phyloP scores from a whole-genome alignment of 768 basidiomycete species.

The Chalciporus sphaerocephalus region DNA sequence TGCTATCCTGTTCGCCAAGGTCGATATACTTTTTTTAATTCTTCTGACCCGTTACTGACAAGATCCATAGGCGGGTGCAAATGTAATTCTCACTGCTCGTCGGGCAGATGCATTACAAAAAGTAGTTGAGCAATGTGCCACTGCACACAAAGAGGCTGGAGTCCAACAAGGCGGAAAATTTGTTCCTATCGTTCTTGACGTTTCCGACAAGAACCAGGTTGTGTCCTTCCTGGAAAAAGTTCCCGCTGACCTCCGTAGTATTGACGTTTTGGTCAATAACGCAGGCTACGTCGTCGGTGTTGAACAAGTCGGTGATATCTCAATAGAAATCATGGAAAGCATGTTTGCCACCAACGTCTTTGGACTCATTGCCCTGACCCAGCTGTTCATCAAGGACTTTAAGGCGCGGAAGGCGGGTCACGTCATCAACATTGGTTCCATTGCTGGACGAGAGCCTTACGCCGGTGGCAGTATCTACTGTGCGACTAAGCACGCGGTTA shows the following conservation, averaged over 20 bases:
- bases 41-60: not conserved
- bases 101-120: constrained; percentile 65
- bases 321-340: constrained; percentile 70
- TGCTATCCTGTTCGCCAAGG: constrained; percentile 86
- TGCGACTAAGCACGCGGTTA: constrained; percentile 85
- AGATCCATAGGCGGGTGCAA: constrained; percentile 66
- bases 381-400: constrained; percentile 72
- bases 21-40: constrained; percentile 24
- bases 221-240: constrained; percentile 67
- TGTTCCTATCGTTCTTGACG: constrained; percentile 67
- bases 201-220: constrained; percentile 72
- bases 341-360: constrained; percentile 84
- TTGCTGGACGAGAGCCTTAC: constrained; percentile 87
- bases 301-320: constrained; percentile 81
- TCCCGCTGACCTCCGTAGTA: constrained; percentile 60
- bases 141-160: constrained; percentile 70
- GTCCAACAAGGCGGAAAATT: constrained; percentile 76
- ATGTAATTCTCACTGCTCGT: constrained; percentile 81
- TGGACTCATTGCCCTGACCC: constrained; percentile 80
- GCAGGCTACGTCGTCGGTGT: constrained; percentile 89
- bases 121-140: constrained; percentile 63
- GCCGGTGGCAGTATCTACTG: constrained; percentile 90
- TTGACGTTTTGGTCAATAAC: constrained; percentile 76
- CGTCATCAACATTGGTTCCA: constrained; percentile 92
- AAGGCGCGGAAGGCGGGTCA: constrained; percentile 75